A percentile compares a stretch with the other conserved stretches of the same genome.
Evolutionary conservation across 2,329 filamentous ascomycete species (phyloP).

Genomic region (Exserohilum turcica): DNA sequence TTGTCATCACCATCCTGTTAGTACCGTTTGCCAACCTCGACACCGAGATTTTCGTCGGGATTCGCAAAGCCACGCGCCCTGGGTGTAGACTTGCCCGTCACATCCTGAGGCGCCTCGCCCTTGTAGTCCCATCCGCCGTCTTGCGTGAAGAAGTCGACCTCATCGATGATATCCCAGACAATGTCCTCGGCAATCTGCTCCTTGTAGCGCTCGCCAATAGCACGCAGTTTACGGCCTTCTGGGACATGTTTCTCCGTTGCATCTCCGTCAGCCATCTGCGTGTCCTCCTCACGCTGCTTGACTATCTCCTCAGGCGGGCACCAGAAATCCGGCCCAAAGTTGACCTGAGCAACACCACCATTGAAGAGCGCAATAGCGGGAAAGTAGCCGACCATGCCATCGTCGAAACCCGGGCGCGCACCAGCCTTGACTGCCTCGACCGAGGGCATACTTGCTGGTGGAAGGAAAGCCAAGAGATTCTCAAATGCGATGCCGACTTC

Average conservation of each 20-base stretch:
- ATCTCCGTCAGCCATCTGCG: constrained; percentile 35
- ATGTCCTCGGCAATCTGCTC: constrained; percentile 96
- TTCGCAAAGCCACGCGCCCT: constrained; percentile 46
- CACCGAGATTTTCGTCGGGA: constrained; percentile 45
- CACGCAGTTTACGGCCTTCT: constrained; percentile 52
- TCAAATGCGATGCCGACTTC: constrained; percentile 86
- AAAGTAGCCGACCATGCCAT: constrained; percentile 94
- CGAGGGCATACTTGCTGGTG: constrained; percentile 79
- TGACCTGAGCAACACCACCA: constrained; percentile 87
- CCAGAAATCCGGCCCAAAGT: constrained; percentile 95
- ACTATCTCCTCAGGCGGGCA: constrained; percentile 71
- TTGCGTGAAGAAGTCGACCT: constrained; percentile 86
- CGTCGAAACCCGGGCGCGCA: constrained; percentile 85
- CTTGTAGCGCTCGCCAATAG: constrained; percentile 78
- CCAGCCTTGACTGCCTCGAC: constrained; percentile 71
- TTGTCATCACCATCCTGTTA: constrained; percentile 8
- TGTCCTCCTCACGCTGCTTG: constrained; percentile 45
- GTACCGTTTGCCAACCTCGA: constrained; percentile 45
- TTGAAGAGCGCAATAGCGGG: constrained; percentile 91
- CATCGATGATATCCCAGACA: constrained; percentile 90
- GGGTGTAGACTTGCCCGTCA: constrained; percentile 43
- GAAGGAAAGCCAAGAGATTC: constrained; percentile 86
- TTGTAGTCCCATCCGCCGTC: constrained; percentile 59
- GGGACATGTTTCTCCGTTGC: constrained; percentile 22
- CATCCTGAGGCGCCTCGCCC: constrained; percentile 41